Percentiles rank a stretch among this genome's conserved stretches.
These are phyloP conservation scores for Macadamia integrifolia DNA, from an alignment of 164 flowering plant species.

Conservation along the genomic window DNA sequence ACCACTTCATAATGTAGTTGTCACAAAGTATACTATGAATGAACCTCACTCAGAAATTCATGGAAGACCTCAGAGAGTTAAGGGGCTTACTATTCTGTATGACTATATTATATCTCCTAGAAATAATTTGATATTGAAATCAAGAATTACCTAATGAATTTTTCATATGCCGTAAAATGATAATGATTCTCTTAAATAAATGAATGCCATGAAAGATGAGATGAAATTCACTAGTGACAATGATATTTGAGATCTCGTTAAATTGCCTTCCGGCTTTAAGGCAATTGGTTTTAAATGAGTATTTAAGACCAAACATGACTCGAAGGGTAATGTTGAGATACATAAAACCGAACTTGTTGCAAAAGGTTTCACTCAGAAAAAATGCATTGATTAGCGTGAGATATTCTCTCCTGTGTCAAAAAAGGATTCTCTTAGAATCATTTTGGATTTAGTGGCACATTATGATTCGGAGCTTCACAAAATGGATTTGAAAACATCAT, in stretches of 20 bases:
- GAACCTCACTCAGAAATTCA: too few species aligned
- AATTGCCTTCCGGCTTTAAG: neutral
- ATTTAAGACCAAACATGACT: neutral
- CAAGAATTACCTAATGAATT: neutral
- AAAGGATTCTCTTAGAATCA: too few species aligned
- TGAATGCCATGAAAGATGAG: conserved; percentile 2
- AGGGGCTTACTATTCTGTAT: neutral
- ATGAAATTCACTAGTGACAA: neutral
- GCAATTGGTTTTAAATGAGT: neutral
- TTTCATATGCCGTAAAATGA: neutral
- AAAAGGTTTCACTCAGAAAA: too few species aligned
- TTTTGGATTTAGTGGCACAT: too few species aligned
- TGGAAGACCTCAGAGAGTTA: neutral
- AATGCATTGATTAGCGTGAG: too few species aligned
- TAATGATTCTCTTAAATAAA: neutral
- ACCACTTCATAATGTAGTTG: too few species aligned
- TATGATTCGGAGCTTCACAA: too few species aligned
- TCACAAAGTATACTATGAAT: too few species aligned
- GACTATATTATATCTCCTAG: conserved; percentile 6
- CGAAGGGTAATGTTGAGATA: too few species aligned
- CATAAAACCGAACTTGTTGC: too few species aligned
- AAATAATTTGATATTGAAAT: neutral
- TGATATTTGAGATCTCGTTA: neutral
- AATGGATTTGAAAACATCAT: too few species aligned
- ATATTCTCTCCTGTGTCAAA: too few species aligned